Conservation (phyloP, 108 stramenopile genomes). For the Cyclotella choctawhatcheeana region DNA sequence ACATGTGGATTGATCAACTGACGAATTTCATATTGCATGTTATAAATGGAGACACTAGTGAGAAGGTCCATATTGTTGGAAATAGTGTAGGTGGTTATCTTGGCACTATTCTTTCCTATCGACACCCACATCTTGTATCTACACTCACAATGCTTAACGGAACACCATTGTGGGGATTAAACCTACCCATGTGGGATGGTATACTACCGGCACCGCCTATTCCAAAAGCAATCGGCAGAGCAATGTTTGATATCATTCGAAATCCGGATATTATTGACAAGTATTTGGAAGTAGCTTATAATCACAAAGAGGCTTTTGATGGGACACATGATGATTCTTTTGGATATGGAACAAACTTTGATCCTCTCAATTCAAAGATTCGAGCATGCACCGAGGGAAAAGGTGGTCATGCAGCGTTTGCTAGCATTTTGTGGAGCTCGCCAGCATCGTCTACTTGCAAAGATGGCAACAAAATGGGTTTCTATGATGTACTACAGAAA, state of each 20-base stretch:
- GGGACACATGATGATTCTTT: constrained; percentile 30
- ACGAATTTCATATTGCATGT: constrained; percentile 63
- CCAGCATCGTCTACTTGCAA: constrained; percentile 39
- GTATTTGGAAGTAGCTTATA: constrained; percentile 69
- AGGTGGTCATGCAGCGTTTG: constrained; percentile 90
- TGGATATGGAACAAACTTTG: constrained; percentile 1
- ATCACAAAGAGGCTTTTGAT: constrained; percentile 58
- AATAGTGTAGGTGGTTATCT: constrained; percentile 84
- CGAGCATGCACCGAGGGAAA: constrained; percentile 71
- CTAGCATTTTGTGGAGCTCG: constrained; percentile 78
- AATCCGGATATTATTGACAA: constrained; percentile 64
- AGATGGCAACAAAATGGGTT: constrained; percentile 18
- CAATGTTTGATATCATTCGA: constrained; percentile 72
- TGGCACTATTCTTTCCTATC: constrained; percentile 59
- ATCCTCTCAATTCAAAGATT: constrained; percentile 43
- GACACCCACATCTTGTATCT: constrained; percentile 59
- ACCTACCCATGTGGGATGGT: constrained; percentile 81
- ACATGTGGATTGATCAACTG: constrained; percentile 80
- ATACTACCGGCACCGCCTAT: constrained; percentile 66
- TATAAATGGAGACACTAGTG: constrained; percentile 34
- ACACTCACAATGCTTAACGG: constrained; percentile 75
- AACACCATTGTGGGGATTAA: constrained; percentile 90
- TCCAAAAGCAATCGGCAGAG: constrained; percentile 64
- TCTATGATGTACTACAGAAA: constrained; percentile 52
- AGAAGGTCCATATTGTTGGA: constrained; percentile 74